phyloP scores from a whole-genome alignment of 2,329 filamentous ascomycete genomes.

The Colletotrichum euphorbiae region DNA sequence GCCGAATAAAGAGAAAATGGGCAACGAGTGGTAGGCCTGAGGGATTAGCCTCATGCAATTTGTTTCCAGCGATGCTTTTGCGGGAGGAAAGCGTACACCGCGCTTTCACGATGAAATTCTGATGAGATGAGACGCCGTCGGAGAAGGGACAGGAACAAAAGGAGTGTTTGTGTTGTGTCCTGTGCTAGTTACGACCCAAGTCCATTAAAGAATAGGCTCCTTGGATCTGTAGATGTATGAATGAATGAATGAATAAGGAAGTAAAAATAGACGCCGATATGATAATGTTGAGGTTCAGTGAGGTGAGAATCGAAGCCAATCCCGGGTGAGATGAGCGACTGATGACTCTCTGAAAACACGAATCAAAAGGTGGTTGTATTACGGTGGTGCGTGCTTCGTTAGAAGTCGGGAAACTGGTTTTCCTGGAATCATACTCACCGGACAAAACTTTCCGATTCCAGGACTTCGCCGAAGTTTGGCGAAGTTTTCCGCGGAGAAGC shows the following conservation, averaged over 20 bases:
- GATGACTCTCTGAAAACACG: too few relatives aligned
- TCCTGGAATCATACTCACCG: neutral
- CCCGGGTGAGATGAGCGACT: too few relatives aligned
- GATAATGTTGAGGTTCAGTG: neutral
- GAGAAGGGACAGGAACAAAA: neutral
- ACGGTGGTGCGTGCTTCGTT: too few relatives aligned
- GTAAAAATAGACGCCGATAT: neutral
- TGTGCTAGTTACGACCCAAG: neutral
- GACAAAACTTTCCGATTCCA: constrained; percentile 13
- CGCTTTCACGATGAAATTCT: neutral
- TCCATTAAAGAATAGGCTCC: too few relatives aligned
- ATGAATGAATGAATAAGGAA: neutral
- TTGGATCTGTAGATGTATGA: neutral
- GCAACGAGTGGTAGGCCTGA: too few relatives aligned
- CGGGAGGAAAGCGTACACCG: neutral
- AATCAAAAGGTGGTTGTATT: too few relatives aligned
- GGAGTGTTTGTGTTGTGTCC: neutral
- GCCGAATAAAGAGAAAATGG: constrained; percentile 68
- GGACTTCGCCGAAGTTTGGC: constrained; percentile 31
- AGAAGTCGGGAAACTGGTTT: too few relatives aligned
- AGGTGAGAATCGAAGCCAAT: neutral
- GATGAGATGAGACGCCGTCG: neutral
- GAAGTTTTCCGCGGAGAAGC: constrained; percentile 21
- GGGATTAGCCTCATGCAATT: neutral
- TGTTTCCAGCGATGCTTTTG: neutral